These are phyloP conservation scores for Neurospora sp. DNA, from an alignment of 495 filamentous ascomycete genomes.

Conservation along the genomic window DNA sequence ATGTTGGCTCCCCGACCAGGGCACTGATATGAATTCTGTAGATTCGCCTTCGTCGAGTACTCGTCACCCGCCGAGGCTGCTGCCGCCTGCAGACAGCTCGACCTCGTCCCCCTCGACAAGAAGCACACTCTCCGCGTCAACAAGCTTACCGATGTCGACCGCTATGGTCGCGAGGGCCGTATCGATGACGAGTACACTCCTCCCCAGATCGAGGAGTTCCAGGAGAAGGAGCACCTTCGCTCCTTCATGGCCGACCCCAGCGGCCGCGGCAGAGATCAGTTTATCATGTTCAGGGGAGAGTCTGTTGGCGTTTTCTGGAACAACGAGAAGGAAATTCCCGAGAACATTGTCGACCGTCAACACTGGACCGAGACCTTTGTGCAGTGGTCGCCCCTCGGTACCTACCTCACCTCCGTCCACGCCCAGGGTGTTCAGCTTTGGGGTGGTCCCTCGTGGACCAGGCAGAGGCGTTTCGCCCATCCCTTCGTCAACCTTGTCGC, in stretches of 20 bases:
- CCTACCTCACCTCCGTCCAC: slow-evolving; percentile 89
- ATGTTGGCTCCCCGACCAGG: neutral
- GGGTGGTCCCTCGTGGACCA: slow-evolving; percentile 81
- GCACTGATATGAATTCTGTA: slow-evolving; percentile 23
- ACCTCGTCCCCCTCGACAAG: slow-evolving; percentile 80
- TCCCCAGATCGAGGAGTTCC: slow-evolving; percentile 67
- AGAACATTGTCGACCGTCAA: slow-evolving; percentile 77
- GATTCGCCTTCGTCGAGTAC: slow-evolving; percentile 93
- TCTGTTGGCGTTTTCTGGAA: slow-evolving; percentile 96
- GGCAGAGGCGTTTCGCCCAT: slow-evolving; percentile 87
- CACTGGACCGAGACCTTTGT: slow-evolving; percentile 97
- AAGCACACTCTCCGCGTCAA: slow-evolving; percentile 91
- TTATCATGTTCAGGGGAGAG: slow-evolving; percentile 82
- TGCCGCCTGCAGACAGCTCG: slow-evolving; percentile 75
- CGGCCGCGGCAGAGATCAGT: slow-evolving; percentile 84
- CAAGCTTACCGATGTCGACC: slow-evolving; percentile 95
- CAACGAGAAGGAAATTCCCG: slow-evolving; percentile 83
- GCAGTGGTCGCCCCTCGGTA: slow-evolving; percentile 93
- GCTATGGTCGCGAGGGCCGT: slow-evolving; percentile 86
- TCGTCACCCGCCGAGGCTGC: slow-evolving; percentile 83
- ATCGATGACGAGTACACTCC: slow-evolving; percentile 81
- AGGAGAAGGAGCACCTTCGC: slow-evolving; percentile 86
- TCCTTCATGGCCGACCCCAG: slow-evolving; percentile 82
- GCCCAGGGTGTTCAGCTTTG: slow-evolving; percentile 92
- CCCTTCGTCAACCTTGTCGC: slow-evolving; percentile 91